phyloP scores from a whole-genome alignment of 202 grass and related monocot genomes.

The Elaeis oleifera region DNA sequence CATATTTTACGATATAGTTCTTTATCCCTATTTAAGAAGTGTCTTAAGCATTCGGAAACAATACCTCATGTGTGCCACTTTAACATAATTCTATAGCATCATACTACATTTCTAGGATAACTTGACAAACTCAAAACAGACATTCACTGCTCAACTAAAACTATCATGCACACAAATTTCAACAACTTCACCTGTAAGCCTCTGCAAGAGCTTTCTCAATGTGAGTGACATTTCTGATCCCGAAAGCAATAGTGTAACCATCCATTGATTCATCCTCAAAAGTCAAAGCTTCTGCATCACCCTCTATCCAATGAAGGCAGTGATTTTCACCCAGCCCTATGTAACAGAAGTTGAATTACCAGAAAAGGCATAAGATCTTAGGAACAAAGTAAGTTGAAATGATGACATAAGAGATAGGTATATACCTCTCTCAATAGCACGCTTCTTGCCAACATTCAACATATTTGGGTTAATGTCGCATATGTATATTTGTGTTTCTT shows the following conservation, averaged over 20 bases:
- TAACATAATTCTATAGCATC: too few species aligned
- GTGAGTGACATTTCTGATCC: conserved; percentile 93
- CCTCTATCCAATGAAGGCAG: conserved; percentile 75
- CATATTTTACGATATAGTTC: too few species aligned
- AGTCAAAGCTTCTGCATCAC: conserved; percentile 83
- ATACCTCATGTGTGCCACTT: too few species aligned
- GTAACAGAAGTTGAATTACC: conserved; percentile 2
- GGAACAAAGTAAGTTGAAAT: neutral
- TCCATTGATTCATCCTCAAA: conserved; percentile 90
- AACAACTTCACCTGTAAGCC: conserved; percentile 57
- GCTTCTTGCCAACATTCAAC: conserved; percentile 85
- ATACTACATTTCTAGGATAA: too few species aligned
- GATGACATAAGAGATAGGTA: neutral
- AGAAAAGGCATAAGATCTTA: too few species aligned
- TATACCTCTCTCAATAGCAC: conserved; percentile 67
- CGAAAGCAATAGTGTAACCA: conserved; percentile 93
- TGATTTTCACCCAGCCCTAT: conserved; percentile 44
- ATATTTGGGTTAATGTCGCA: conserved; percentile 97
- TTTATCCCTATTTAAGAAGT: too few species aligned
- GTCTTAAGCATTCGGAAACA: too few species aligned
- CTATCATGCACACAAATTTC: conserved; percentile 1
- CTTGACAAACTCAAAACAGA: too few species aligned
- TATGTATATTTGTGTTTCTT: conserved; percentile 76
- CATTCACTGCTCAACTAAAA: too few species aligned
- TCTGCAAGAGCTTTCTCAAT: conserved; percentile 88